A percentile compares a stretch with the other conserved stretches of the same genome.
phyloP scores from a whole-genome alignment of 2,329 filamentous ascomycete genomes.

The Colletotrichum neosansevieriae region DNA sequence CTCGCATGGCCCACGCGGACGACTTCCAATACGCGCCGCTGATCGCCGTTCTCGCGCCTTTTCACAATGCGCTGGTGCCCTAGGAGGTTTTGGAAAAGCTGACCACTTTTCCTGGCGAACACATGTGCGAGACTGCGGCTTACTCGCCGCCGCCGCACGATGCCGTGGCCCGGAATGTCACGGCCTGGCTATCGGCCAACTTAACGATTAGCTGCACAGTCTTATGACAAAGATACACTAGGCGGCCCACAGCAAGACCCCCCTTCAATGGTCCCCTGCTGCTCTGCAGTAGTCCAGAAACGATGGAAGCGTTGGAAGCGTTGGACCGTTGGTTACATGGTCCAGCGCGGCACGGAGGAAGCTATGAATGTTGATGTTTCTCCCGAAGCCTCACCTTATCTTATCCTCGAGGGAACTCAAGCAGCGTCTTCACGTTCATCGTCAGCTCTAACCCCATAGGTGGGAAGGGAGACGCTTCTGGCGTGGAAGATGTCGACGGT shows the following conservation, averaged over 20 bases:
- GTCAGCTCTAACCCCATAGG: conserved; percentile 57
- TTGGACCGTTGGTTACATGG: conserved; percentile 48
- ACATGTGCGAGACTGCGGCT: conserved; percentile 62
- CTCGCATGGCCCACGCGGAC: conserved; percentile 65
- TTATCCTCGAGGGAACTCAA: conserved; percentile 64
- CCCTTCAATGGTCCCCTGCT: conserved; percentile 67
- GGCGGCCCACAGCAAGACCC: conserved; percentile 66
- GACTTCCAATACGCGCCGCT: conserved; percentile 70
- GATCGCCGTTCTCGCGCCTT: conserved; percentile 64
- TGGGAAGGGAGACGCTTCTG: conserved; percentile 54
- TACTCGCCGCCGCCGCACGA: conserved; percentile 71
- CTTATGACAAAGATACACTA: conserved; percentile 65
- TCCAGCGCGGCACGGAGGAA: conserved; percentile 53
- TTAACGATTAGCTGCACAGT: conserved; percentile 71
- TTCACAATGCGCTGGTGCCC: conserved; percentile 60
- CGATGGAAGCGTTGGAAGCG: conserved; percentile 53
- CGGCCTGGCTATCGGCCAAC: conserved; percentile 66
- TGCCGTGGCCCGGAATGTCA: conserved; percentile 67
- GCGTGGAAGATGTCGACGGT: conserved; percentile 62
- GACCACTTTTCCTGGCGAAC: conserved; percentile 62
- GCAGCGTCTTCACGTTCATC: conserved; percentile 62
- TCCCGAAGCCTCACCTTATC: conserved; percentile 58
- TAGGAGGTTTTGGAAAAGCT: conserved; percentile 54
- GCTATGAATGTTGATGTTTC: conserved; percentile 56
- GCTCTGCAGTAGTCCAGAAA: conserved; percentile 67